Evolutionary conservation across 1,284 basidiomycete species (phyloP).

Genomic region (Phylloboletellus chloephorus): DNA sequence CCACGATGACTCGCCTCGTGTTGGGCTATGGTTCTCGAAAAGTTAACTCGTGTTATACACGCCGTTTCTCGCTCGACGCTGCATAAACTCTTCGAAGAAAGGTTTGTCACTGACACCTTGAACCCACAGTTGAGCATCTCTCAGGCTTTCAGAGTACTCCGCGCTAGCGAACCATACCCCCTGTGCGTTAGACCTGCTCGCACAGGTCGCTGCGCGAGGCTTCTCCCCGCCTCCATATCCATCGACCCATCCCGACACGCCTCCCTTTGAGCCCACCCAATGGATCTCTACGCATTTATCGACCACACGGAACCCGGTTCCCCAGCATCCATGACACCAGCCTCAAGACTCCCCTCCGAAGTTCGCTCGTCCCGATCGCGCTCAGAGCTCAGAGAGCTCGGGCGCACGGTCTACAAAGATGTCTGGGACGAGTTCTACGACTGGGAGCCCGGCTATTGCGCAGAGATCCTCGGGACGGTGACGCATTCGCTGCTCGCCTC

Average conservation of each 20-base stretch:
- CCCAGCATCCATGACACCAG: slow-evolving; percentile 5
- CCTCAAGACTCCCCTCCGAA: neutral
- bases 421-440: slow-evolving; percentile 36
- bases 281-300: slow-evolving; percentile 19
- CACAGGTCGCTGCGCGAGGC: too few species aligned
- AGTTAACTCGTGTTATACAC: too few species aligned
- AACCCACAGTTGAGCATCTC: too few species aligned
- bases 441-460: slow-evolving; percentile 29
- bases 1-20: too few species aligned
- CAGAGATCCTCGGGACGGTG: slow-evolving; percentile 12
- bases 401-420: slow-evolving; percentile 20
- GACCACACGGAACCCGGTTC: slow-evolving; percentile 23
- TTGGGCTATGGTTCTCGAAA: too few species aligned
- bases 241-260: neutral
- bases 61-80: too few species aligned
- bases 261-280: neutral
- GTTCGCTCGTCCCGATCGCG: neutral
- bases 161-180: too few species aligned
- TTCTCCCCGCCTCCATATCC: too few species aligned
- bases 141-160: too few species aligned
- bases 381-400: slow-evolving; percentile 14
- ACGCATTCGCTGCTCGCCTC: slow-evolving; percentile 6
- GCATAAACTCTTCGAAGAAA: too few species aligned
- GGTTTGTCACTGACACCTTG: too few species aligned
- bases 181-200: too few species aligned